Evolutionary conservation across 2,329 filamentous ascomycete genomes (phyloP), one percentile per base, ranked within the genome.

Genomic region (Xylariaceae sp.): DNA sequence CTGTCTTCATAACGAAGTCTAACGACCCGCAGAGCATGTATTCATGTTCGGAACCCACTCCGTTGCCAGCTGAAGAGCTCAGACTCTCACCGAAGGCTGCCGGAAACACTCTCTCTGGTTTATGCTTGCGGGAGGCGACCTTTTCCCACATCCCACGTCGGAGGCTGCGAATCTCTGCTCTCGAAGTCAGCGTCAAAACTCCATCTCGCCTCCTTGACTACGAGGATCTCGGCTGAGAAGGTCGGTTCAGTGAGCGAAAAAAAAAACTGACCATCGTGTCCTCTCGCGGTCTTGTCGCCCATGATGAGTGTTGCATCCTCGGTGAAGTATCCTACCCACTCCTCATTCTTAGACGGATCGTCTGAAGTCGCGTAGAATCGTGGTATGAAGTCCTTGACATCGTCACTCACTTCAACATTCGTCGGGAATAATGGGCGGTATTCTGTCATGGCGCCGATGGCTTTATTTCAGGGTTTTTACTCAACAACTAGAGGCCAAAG

Each of bases 281-380:
- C 68, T 13, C 43, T 52, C 2, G 63, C 71, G 24, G 52, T 53
- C 38, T 64, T 64, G 13, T 58, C 60, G n/a, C 65, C 70, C 42
- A 75, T 67, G 4, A 64, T 54, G 8, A 73, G 53, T 16, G 50
- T 50, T n/a, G 70, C 71, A 36, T 68, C 66, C 3, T 66, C 51
- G 2, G 53, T 53, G 51, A 73, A 75, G 30, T 56, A 64, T 24
- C 56, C 54, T 13, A 68, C 53, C 72, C 72, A 75, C 32, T 65
- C 60, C 41, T 69, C 64, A 36, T 70, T 64, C 45, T 56, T 53
- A n/a, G 61, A 61, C 3, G 55, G 52, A 18, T 62, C 63, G 48
- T 74, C 72, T 18, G 71, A 74, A 11, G 61, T 51, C 3, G 53
- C 59, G 54, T 68, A 75, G 51, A 74, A 75, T 24, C 57, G 55